These are phyloP conservation scores for Irpex sp. DNA, from an alignment of 1,284 basidiomycete genomes.

Conservation along the genomic window DNA sequence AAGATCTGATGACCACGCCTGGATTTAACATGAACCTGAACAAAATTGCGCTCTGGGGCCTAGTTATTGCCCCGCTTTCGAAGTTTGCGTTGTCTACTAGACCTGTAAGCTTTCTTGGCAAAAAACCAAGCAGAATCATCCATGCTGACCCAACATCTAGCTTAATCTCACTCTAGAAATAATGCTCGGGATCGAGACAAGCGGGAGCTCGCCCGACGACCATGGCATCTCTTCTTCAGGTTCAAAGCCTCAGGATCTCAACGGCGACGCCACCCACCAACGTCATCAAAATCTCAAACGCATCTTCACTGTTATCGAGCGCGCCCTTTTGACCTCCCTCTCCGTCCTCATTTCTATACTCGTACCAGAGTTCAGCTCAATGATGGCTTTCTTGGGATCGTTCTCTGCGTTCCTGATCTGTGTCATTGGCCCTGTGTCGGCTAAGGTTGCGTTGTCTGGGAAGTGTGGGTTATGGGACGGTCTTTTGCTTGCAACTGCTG, in stretches of 20 bases:
- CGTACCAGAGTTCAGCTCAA: conserved; percentile 82
- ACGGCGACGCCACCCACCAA: conserved; percentile 4
- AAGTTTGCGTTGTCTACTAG: conserved; percentile 87
- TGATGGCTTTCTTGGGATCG: conserved; percentile 90
- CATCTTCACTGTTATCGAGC: conserved; percentile 52
- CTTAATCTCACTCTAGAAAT: conserved; percentile 80
- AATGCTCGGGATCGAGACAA: conserved; percentile 60
- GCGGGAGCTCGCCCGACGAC: conserved; percentile 34
- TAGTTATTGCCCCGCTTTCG: conserved; percentile 84
- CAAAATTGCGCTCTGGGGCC: conserved; percentile 81
- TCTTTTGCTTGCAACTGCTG: conserved; percentile 50
- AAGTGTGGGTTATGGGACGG: conserved; percentile 51
- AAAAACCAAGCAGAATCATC: too few relatives aligned
- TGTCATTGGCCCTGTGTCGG: conserved; percentile 75
- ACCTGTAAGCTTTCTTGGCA: conserved; percentile 74
- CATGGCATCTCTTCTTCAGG: conserved; percentile 24
- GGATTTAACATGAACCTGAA: conserved; percentile 80
- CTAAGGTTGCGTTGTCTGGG: conserved; percentile 55
- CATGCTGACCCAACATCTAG: conserved; percentile 29
- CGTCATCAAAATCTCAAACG: conserved; percentile 30
- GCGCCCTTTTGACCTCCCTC: conserved; percentile 55
- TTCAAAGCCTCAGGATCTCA: conserved; percentile 16
- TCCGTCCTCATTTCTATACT: conserved; percentile 72
- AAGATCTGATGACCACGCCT: conserved; percentile 73
- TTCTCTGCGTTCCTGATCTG: conserved; percentile 85